Conservation (phyloP, 2,329 filamentous ascomycete genomes). For the Zymoseptoria ardabiliae region DNA sequence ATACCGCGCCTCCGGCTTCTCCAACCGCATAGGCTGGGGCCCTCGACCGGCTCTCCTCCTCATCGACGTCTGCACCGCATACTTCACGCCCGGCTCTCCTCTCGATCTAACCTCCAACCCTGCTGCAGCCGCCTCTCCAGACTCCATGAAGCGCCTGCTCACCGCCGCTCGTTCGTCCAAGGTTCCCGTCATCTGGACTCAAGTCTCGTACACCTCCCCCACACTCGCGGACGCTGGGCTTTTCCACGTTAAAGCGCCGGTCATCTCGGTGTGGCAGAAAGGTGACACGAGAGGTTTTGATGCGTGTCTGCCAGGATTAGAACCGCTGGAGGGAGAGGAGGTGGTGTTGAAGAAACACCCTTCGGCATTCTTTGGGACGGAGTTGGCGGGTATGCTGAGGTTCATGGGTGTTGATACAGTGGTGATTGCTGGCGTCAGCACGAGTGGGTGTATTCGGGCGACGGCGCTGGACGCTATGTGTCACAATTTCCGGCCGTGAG, state of each 20-base stretch:
- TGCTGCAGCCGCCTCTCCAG: constrained; percentile 11
- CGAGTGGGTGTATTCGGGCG: constrained; percentile 20
- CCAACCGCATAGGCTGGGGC: constrained; percentile 21
- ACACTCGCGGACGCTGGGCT: constrained; percentile 20
- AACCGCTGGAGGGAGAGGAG: constrained; percentile 12
- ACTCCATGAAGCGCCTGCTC: constrained; percentile 15
- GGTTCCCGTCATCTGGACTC: constrained; percentile 16
- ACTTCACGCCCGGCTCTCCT: constrained; percentile 20
- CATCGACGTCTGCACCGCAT: constrained; percentile 22
- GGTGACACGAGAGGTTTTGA: constrained; percentile 12
- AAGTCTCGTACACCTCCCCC: constrained; percentile 14
- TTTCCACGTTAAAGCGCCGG: constrained; percentile 16
- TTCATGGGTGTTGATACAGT: constrained; percentile 18
- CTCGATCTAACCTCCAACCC: constrained; percentile 17
- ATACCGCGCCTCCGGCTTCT: constrained; percentile 16
- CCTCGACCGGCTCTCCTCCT: constrained; percentile 18
- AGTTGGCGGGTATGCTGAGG: constrained; percentile 11
- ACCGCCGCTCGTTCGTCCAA: constrained; percentile 8
- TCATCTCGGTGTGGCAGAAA: constrained; percentile 15
- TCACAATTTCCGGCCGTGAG: constrained; percentile 15
- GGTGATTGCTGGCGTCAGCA: constrained; percentile 20
- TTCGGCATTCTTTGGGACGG: constrained; percentile 20
- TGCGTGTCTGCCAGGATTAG: constrained; percentile 10
- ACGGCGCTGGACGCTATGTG: constrained; percentile 21
- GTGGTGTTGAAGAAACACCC: constrained; percentile 18